Evolutionary conservation across 2,329 filamentous ascomycete genomes (phyloP), one percentile per base, ranked within the genome.

Genomic region (Pseudogymnoascus sp.): DNA sequence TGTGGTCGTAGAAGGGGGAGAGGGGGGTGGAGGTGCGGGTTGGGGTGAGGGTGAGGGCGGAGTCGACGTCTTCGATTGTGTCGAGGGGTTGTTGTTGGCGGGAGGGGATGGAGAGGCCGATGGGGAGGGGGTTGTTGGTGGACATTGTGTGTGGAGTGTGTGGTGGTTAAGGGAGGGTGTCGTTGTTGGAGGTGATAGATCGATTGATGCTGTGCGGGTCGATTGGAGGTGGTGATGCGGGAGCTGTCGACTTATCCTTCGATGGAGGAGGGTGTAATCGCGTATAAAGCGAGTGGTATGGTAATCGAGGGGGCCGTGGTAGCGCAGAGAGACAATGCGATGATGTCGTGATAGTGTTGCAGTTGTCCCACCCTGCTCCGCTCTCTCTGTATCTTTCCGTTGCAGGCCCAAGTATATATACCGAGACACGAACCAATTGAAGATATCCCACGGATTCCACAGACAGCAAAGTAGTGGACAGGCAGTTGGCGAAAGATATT

Each of bases 1-100:
- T 4, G 14, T n/a, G 65, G 45, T 63, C 63, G 64, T 67, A 66
- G 63, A 66, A 66, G 12, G 67, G 64, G 16, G 66, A 68, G 61
- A 65, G 64, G 14, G 66, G 63, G n/a, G 58, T 43, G 55, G 52
- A 14, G 21, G 58, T 61, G 19, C 16, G 21, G 14, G 52, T 33
- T 61, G 58, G 26, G 26, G 33, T 45, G 14, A 61, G 55, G 33
- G 61, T 39, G 14, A 61, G 61, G 33, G 10, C 21, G 10, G 63
- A 65, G 26, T 52, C 6, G 37, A 23, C 26, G 45, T 23, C 23
- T n/a, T 52, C 45, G 23, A 52, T 52, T 16, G 45, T 52, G 14
- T 31, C n/a, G 45, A 52, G 45, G 26, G 45, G 45, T 52, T 52
- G 45, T 31, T 31, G 26, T 7, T 7, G 10, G 14, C 45, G 45